Evolutionary conservation across 768 basidiomycete species (phyloP), one percentile per base, ranked within the genome.

Genomic region (Glaciozyma martinii): DNA sequence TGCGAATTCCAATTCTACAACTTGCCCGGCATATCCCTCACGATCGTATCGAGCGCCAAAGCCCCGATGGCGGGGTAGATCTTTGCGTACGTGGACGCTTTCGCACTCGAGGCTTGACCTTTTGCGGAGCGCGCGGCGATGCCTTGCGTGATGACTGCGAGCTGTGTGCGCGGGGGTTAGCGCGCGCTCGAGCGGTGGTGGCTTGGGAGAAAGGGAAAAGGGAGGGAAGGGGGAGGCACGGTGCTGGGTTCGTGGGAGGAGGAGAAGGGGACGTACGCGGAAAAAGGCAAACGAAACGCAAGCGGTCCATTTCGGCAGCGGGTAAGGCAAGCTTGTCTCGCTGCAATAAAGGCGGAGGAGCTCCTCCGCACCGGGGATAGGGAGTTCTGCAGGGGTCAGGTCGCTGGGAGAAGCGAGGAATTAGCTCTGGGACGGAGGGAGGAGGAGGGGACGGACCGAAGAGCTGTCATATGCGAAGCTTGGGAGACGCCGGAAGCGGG

Each of bases 81-180:
- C 32, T 61, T 62, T 1, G 64, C 65, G 47, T 70, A 67, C 30
- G 44, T n/a, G 13, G 56, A 42, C 0, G 73, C 73, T 12, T 67
- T 54, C 21, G 68, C 73, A 27, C 59, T 60, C 19, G 66, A 71
- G 4, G 73, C 73, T 50, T 71, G 67, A 7, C 72, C 73, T 19
- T 58, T 47, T 0, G 70, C 69, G 50, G 60, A 37, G 21, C 74
- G 64, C 0, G 72, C 73, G 6, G 73, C 70, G 62, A 75, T 74
- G 49, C 73, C 73, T 43, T 74, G 73, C 19, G 63, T 65, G 60
- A 73, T 74, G 30, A 74, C 72, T 18, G 72, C 66, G n/a, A 74
- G 65, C 72, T 74, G 56, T 5, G 33, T 3, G 12, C n/a, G n/a
- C n/a, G 3, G 37, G 13, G 37, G 55, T 25, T 6, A 44, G 40